Base-by-base conservation (phyloP, 2,329 filamentous ascomycete species). In the Botrytis medusae region DNA sequence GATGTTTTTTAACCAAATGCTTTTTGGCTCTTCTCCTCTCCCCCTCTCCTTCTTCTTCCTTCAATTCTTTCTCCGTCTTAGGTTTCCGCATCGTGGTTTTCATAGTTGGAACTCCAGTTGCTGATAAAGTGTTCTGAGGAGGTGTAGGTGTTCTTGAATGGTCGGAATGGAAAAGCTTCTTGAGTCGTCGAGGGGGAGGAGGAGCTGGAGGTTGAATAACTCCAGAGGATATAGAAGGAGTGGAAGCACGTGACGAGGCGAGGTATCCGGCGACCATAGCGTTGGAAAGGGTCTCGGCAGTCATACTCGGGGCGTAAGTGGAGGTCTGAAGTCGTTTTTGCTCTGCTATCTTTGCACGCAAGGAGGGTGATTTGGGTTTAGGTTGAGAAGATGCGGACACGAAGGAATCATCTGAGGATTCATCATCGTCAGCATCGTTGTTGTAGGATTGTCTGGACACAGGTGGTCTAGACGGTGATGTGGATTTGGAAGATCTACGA, bases 251-350 rank as follows among this genome's bases (percentile, higher is more conserved):
- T 2, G 90, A 86, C 0, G 91, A 89, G 8, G 93, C 93, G 0
- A 95, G 84, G 37, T 90, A 92, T 2, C 92, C 90, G 2, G 92
- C 92, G 78, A 95, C 87, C 73, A 95, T 93, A 75, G 93, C 93
- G 77, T 89, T 89, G 20, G 92, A 90, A 12, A 95, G 87, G 0
- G 90, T 90, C 74, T 91, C 87, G 16, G 93, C 85, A 1, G 87
- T 87, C 42, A 90, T 84, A n/a, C 51, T 69, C 73, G 73, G 37
- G 76, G 77, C 46, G 74, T 73, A 57, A 40, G 73, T 40, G 29
- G 77, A 77, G 16, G 64, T 59, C 73, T 76, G 40, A 72, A 22
- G 44, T 75, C 77, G 72, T 34, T 76, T 76, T 74, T 77, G 74
- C 22, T 73, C 62, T 77, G 51, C 78, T 75, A 77, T 77, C 63